Base-by-base conservation (phyloP, 2,329 filamentous ascomycete species). In the Chaetomium strumarium region DNA sequence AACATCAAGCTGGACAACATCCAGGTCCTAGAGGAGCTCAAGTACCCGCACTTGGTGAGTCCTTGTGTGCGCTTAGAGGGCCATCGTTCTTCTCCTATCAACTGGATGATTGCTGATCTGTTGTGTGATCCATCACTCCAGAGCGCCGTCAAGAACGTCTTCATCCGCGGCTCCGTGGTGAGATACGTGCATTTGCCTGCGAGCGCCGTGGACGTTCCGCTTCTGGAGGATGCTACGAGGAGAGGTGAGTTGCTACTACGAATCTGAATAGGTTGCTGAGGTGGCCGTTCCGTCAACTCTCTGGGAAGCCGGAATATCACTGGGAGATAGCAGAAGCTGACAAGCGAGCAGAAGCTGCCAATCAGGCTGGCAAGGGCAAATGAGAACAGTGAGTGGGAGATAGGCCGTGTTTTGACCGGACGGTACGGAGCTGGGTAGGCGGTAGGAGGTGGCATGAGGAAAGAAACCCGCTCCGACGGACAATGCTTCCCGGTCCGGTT, bases 1-100 rank as follows among this genome's bases (percentile, higher is more conserved):
- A 99, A 99, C 75, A 96, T 99, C 75, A 97, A 97, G 77, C 83
- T 99, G 46, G 93, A 99, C 67, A 90, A 96, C 66, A 95, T 97
- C 56, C 80, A 85, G 58, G 92, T 97, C 31, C 80, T 96, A 24
- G 91, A 99, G 61, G 90, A 97, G 73, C 75, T 93, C 66, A 90
- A 91, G 72, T 97, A 96, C 69, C 93, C 93, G 46, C 93, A 99
- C 71, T 73, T 99, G 70, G 88, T 92, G 65, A 49, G 76, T 66
- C 7, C 4, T 17, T 30, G 13, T n/a, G 16, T 31, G n/a, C 8
- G 5, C 34, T n/a, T n/a, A n/a, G 7, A 14, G 16, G 5, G 5
- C 13, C 33, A 34, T 34, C 12, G 33, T 34, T 5, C 12, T 34
- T 34, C 5, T 34, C 12, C 13, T 34, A 5, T 34, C 13, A 11